phyloP scores from a whole-genome alignment of 2,329 filamentous ascomycete species.

The Elsinoe arachidis region DNA sequence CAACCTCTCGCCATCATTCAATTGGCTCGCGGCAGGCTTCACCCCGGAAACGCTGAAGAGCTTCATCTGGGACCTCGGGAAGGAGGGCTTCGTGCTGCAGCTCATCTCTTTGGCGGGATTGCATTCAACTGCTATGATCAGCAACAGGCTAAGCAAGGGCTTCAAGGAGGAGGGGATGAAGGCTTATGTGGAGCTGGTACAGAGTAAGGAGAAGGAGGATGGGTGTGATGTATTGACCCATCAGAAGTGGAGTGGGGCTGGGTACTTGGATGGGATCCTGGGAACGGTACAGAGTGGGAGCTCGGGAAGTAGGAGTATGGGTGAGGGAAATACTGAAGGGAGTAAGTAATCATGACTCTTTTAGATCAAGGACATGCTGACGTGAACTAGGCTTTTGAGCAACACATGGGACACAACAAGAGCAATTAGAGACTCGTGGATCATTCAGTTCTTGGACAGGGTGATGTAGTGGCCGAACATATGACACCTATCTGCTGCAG shows the following conservation, averaged over 20 bases:
- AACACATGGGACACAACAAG: background rate
- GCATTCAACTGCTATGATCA: constrained; percentile 56
- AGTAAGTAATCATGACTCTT: background rate
- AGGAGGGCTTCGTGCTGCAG: constrained; percentile 66
- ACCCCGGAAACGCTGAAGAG: constrained; percentile 70
- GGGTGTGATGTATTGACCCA: constrained; percentile 90
- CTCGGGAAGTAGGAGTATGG: constrained; percentile 86
- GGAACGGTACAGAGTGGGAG: constrained; percentile 87
- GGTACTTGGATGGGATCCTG: constrained; percentile 79
- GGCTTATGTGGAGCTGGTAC: constrained; percentile 91
- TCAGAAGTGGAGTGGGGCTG: constrained; percentile 73
- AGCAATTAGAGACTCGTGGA: background rate
- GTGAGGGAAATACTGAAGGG: constrained; percentile 80
- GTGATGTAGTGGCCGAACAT: too few species aligned
- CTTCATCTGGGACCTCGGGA: constrained; percentile 94
- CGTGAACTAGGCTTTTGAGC: background rate
- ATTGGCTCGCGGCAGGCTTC: constrained; percentile 97
- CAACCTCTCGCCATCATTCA: constrained; percentile 93
- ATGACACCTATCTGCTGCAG: too few species aligned
- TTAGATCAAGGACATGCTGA: background rate
- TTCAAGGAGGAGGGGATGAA: constrained; percentile 94
- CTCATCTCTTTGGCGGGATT: constrained; percentile 56
- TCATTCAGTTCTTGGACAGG: too few species aligned
- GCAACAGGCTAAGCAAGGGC: constrained; percentile 63
- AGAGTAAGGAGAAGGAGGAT: constrained; percentile 80